Conservation (phyloP, 2,329 filamentous ascomycete genomes). For the Iodosphaeria phyllophila region DNA sequence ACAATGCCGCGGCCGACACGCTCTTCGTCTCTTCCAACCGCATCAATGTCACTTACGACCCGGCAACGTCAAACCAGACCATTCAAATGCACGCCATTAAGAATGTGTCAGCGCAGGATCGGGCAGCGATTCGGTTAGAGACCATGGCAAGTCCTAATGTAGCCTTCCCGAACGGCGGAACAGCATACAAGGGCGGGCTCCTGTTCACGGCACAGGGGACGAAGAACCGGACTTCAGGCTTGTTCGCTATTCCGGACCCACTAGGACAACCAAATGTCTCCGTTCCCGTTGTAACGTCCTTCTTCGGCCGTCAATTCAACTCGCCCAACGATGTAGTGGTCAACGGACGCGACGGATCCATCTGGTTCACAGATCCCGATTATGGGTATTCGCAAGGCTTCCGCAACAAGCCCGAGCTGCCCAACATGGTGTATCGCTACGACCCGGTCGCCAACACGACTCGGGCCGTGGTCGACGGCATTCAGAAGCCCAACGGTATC, state of each 20-base stretch:
- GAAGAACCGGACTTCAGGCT: slow-evolving; percentile 3
- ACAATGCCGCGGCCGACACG: slow-evolving; percentile 2
- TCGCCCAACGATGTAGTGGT: slow-evolving; percentile 1
- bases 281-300: slow-evolving; percentile 1
- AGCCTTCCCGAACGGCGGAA: slow-evolving; percentile 4
- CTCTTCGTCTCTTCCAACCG: slow-evolving; percentile 5
- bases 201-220: slow-evolving; percentile 4
- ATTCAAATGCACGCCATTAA: slow-evolving; percentile 3
- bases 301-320: slow-evolving; percentile 1
- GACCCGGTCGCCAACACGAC: slow-evolving; percentile 1
- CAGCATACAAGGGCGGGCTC: not conserved
- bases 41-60: slow-evolving; percentile 3
- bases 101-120: slow-evolving; percentile 2
- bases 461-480: slow-evolving; percentile 1
- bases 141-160: slow-evolving; percentile 1
- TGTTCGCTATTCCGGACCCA: slow-evolving; percentile 4
- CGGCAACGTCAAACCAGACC: slow-evolving; percentile 3
- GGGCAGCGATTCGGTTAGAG: slow-evolving; percentile 1
- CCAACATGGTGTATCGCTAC: slow-evolving; percentile 2
- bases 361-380: slow-evolving; percentile 2
- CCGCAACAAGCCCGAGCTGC: not conserved
- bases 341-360: not conserved
- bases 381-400: slow-evolving; percentile 1
- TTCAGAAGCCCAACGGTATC: slow-evolving; percentile 1
- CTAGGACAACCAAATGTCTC: slow-evolving; percentile 2